A percentile compares a stretch with the other conserved stretches of the same genome.
Evolutionary conservation across 78 protist genomes (phyloP).

Genomic region (Polysphondylium violaceum): DNA sequence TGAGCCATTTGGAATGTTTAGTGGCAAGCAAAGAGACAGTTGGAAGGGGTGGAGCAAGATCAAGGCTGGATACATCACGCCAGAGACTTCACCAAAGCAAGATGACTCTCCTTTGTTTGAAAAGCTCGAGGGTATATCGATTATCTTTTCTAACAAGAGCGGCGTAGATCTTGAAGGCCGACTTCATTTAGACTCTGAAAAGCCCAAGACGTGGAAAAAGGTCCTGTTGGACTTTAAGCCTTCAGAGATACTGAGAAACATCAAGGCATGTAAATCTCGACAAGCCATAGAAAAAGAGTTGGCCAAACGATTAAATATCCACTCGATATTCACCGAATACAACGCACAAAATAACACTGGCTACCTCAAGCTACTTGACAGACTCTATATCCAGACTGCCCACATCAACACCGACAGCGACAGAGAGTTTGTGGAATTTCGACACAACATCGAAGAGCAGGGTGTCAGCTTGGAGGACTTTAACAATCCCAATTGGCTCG

Average conservation of each 20-base stretch:
- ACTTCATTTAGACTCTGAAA: background rate
- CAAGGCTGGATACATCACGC: conserved; percentile 60
- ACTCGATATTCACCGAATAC: conserved; percentile 34
- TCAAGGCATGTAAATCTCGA: conserved; percentile 24
- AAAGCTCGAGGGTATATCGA: conserved; percentile 45
- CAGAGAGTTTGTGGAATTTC: background rate
- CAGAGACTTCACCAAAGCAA: conserved; percentile 39
- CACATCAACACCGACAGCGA: background rate
- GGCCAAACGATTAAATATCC: conserved; percentile 1
- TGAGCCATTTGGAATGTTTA: conserved; percentile 10
- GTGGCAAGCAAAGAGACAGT: conserved; percentile 10
- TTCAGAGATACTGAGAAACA: conserved; percentile 22
- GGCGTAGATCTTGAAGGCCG: conserved; percentile 68
- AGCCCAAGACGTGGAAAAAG: conserved; percentile 6
- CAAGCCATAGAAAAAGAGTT: conserved; percentile 7
- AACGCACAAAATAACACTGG: background rate
- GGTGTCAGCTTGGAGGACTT: too few species aligned
- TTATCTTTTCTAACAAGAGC: conserved; percentile 19
- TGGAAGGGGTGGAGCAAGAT: conserved; percentile 61
- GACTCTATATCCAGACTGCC: background rate
- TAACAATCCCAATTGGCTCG: too few species aligned
- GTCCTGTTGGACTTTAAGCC: conserved; percentile 5
- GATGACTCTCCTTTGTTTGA: conserved; percentile 29
- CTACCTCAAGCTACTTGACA: conserved; percentile 11
- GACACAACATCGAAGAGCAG: background rate